Conservation (phyloP, 345 rosid species). For the Psidium guajava region DNA sequence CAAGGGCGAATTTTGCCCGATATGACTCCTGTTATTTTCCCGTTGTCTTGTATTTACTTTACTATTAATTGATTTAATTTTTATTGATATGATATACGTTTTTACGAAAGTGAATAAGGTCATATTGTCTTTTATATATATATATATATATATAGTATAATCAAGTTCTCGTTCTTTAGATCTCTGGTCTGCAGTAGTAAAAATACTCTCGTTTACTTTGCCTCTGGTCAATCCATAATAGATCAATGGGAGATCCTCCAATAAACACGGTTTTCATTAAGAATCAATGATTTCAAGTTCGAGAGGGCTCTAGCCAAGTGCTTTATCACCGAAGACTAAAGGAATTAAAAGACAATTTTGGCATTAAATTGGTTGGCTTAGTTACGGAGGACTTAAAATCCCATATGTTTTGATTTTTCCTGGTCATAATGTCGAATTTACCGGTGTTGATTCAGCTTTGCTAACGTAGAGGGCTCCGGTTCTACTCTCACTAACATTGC, state of each 20-base stretch:
- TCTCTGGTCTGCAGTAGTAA: neutral
- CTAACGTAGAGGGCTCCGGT: neutral
- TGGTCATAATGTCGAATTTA: neutral
- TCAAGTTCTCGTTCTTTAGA: neutral
- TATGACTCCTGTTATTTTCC: neutral
- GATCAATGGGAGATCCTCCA: neutral
- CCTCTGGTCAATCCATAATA: neutral
- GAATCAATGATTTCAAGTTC: neutral
- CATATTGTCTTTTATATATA: neutral
- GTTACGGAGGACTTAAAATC: neutral
- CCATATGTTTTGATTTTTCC: no score
- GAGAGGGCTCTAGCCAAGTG: neutral
- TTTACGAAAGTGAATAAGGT: neutral
- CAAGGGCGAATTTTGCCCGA: neutral
- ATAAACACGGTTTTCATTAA: neutral
- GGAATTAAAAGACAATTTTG: neutral
- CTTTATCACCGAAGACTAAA: neutral
- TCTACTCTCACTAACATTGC: no score
- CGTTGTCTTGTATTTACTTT: neutral
- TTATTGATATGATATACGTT: neutral
- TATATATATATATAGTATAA: fast-evolving
- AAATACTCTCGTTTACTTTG: neutral
- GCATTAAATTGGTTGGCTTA: neutral
- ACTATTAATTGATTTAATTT: neutral
- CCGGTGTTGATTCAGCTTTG: neutral